A percentile compares a stretch with the other conserved stretches of the same genome.
Evolutionary conservation across 306 rosid genomes (phyloP).

Genomic region (Cucumis hystrix): DNA sequence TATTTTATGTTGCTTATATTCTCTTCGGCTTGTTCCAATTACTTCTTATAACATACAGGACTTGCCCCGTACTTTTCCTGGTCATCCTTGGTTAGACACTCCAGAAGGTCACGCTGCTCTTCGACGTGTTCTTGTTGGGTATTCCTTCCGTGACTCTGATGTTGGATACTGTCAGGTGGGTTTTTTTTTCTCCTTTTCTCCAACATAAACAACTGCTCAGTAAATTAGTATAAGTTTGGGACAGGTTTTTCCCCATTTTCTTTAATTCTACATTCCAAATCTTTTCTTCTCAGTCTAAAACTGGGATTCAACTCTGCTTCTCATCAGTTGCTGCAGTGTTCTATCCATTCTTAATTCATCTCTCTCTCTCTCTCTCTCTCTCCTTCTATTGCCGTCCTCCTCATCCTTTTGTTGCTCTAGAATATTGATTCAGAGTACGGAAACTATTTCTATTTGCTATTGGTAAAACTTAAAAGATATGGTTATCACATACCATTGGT

Average conservation of each 20-base stretch:
- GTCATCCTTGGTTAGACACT: conserved; percentile 97
- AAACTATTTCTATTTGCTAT: neutral
- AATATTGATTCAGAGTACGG: neutral
- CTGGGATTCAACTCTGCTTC: neutral
- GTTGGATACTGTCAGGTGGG: conserved; percentile 97
- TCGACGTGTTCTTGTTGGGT: conserved; percentile 85
- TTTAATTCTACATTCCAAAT: neutral
- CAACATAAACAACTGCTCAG: neutral
- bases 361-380: neutral
- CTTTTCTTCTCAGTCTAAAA: neutral
- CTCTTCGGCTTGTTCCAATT: neutral
- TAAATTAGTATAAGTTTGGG: neutral
- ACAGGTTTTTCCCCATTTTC: neutral
- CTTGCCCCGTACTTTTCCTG: conserved; percentile 91
- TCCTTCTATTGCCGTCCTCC: neutral
- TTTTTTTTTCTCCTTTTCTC: conserved; percentile 1
- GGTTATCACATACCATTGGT: neutral
- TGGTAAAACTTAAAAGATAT: neutral
- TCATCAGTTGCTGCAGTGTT: neutral
- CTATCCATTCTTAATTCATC: neutral
- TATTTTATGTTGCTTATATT: neutral
- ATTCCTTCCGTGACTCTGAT: conserved; percentile 99
- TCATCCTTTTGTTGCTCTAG: neutral
- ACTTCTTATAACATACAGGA: conserved; percentile 36
- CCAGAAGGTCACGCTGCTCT: conserved; percentile 90